These are phyloP conservation scores for Coriaria nepalensis DNA, from an alignment of 306 rosid genomes.

Conservation along the genomic window DNA sequence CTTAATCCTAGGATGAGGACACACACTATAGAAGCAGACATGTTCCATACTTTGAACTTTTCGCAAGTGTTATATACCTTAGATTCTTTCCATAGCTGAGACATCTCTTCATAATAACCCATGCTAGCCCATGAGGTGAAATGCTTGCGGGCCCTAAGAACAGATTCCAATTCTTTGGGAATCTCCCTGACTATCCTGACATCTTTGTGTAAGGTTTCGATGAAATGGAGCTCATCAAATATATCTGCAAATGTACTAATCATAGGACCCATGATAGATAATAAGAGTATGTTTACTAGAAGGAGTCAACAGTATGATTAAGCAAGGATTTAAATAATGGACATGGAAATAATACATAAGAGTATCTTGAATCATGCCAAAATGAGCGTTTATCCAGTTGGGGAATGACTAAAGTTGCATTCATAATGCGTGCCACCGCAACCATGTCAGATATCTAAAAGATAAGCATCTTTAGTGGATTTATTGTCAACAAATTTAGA, in stretches of 20 bases:
- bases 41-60: not conserved
- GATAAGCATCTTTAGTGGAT: constrained; percentile 13
- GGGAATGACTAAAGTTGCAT: constrained; percentile 85
- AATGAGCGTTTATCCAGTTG: constrained; percentile 83
- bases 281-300: constrained; percentile 13
- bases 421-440: constrained; percentile 78
- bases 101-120: constrained; percentile 73
- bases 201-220: constrained; percentile 55
- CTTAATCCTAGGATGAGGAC: not conserved
- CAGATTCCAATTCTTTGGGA: constrained; percentile 53
- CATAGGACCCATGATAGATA: constrained; percentile 14
- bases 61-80: constrained; percentile 39
- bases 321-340: constrained; percentile 12
- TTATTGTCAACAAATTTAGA: not conserved
- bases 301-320: not conserved
- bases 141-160: constrained; percentile 79
- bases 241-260: constrained; percentile 77
- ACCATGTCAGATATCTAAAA: constrained; percentile 87
- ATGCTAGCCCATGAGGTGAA: constrained; percentile 68
- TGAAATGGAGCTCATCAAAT: constrained; percentile 74
- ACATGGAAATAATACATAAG: constrained; percentile 3
- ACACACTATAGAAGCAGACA: not conserved
- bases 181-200: constrained; percentile 56
- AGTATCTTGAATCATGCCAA: constrained; percentile 84
- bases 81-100: constrained; percentile 60